Evolutionary conservation across 805 yeast genomes (phyloP), one percentile per base, ranked within the genome.

Genomic region (Saccharomycopsis amapae): DNA sequence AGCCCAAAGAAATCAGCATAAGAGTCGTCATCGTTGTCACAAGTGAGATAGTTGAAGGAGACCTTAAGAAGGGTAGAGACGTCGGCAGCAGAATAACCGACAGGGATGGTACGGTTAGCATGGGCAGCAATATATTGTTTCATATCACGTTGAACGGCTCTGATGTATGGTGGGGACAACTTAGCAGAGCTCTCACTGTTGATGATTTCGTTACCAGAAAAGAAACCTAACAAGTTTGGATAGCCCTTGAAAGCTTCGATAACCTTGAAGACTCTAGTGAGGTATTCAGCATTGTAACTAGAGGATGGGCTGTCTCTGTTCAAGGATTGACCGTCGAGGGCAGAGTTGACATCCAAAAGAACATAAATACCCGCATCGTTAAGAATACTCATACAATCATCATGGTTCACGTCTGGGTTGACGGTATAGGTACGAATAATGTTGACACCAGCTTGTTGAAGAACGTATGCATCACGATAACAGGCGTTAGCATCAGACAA

Each of bases 21-120:
- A 13, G 89, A 84, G 53, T 67, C 66, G 15, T 76, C 82, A 48
- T 74, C 73, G 3, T 65, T 55, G 33, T 62, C 62, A 69, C 97
- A 89, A 63, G 84, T 83, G 60, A 90, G 72, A 64, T 83, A 90
- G 54, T 79, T 77, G 63, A 83, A 85, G 44, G 90, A 78, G 28
- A 85, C 82, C 40, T 76, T 65, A 57, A 95, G 76, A 58, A 85
- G 73, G 37, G 72, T 73, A 44, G 66, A 69, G 51, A 79, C 88
- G 57, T 85, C 95, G 15, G 96, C 96, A 40, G 97, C 96, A 6
- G 96, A 83, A 64, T 89, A 89, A 28, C 97, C 97, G n/a, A 88
- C 95, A 4, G 96, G 96, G 49, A 89, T 81, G 6, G 78, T 64
- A 62, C 97, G 77, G 59, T 83, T 74, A 15, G 81, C 69, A 55